Base-by-base conservation (phyloP, 768 basidiomycete genomes). In the Chalciporus chontae region DNA sequence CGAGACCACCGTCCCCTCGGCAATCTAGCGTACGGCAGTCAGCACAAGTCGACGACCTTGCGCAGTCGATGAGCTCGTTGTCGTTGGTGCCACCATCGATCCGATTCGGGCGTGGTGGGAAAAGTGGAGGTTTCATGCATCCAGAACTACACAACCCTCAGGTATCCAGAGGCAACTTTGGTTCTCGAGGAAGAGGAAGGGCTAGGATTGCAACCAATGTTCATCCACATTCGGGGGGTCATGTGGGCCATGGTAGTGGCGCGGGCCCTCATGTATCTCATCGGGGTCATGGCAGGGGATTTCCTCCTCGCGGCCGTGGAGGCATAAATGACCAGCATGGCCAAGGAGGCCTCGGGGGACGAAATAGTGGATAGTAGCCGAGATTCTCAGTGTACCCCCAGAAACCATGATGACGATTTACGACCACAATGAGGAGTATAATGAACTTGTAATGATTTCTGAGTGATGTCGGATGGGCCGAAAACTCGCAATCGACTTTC, bases 61-160 rank as follows among this genome's bases (percentile, higher is more conserved):
- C 80, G 17, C 65, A 72, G 21, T 74, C 74, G 1, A 66, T 79
- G 59, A 68, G 66, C 47, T 66, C 77, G 24, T 69, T 80, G 57
- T 72, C 80, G 8, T 76, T 90, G 48, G 78, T 90, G 1, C 88
- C 88, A 4, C 68, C 79, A 3, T 76, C 84, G 0, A 77, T 90
- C 37, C 77, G 83, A 11, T 91, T 91, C 52, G 88, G 88, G 21
- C 75, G 87, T 34, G 89, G 89, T 0, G 83, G 81, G 4, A 79
- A 75, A 55, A 69, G 63, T 18, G 77, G 76, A 23, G 83, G 79
- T 7, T 79, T 84, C 53, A 71, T 63, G 31, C 67, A 71, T 43
- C 63, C 65, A 8, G 65, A 66, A 46, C 23, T 59, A 34, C 66
- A 67, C 36, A 67, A 69, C 19, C 67, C 66, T 1, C 67, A 69